Evolutionary conservation across 306 rosid species (phyloP).

Genomic region (Sicyos edulis): DNA sequence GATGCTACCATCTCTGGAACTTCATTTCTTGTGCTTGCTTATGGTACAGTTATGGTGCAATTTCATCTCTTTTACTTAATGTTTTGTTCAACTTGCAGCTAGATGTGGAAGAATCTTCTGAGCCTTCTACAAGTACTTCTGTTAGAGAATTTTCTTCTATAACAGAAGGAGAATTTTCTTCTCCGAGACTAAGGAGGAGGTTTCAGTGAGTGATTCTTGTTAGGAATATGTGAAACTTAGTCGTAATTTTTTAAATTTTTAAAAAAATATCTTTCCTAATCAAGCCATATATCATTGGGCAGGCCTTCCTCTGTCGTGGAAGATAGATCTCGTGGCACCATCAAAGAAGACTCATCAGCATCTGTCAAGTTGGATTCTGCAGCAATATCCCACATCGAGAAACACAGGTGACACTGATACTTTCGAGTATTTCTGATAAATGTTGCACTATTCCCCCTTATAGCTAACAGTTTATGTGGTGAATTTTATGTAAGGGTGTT

Average conservation of each 20-base stretch:
- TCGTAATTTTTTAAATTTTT: neutral
- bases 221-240: conserved; percentile 5
- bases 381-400: conserved; percentile 64
- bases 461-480: neutral
- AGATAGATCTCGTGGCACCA: conserved; percentile 43
- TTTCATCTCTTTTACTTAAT: conserved; percentile 1
- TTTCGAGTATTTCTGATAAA: neutral
- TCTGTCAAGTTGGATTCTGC: conserved; percentile 71
- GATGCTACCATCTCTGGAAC: neutral
- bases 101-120: conserved; percentile 37
- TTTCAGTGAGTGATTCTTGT: conserved; percentile 42
- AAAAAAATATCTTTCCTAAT: no score
- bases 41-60: neutral
- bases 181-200: conserved; percentile 77
- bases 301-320: conserved; percentile 46
- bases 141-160: conserved; percentile 39
- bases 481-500: neutral
- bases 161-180: conserved; percentile 34
- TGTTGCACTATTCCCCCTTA: neutral
- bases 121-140: conserved; percentile 33
- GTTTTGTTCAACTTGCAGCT: conserved; percentile 34
- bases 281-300: conserved; percentile 26
- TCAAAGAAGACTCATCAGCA: conserved; percentile 35
- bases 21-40: conserved; percentile 1
- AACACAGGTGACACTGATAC: conserved; percentile 46